A percentile compares a stretch with the other conserved stretches of the same genome.
These are phyloP conservation scores for Lumnitzera racemosa DNA, from an alignment of 345 rosid species.

Conservation along the genomic window DNA sequence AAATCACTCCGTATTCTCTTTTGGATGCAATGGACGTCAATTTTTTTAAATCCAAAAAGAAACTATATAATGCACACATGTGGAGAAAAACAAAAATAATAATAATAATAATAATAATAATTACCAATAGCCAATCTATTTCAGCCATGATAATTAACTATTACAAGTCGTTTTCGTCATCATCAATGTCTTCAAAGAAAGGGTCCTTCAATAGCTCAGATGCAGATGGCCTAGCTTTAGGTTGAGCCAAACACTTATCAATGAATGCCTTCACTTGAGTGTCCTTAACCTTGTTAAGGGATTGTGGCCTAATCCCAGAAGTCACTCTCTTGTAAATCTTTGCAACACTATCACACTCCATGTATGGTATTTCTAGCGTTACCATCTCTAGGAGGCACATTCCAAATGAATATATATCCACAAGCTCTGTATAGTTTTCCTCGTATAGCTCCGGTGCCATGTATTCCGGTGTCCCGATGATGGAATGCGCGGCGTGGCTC, in stretches of 20 bases:
- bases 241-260: constrained; percentile 13
- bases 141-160: not conserved
- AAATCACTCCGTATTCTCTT: too few species aligned
- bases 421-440: constrained; percentile 11
- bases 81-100: too few species aligned
- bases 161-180: constrained; percentile 33
- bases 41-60: too few species aligned
- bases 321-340: constrained; percentile 12
- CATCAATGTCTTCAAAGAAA: constrained; percentile 24
- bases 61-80: too few species aligned
- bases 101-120: not conserved
- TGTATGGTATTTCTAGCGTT: constrained; percentile 9
- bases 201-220: not conserved
- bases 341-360: constrained; percentile 9
- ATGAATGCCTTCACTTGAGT: constrained; percentile 6
- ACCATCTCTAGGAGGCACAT: constrained; percentile 19
- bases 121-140: not conserved
- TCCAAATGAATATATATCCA: constrained; percentile 16
- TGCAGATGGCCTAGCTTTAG: constrained; percentile 8
- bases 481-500: constrained; percentile 10
- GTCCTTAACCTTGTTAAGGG: constrained; percentile 9
- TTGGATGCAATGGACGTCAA: too few species aligned
- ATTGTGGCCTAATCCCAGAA: constrained; percentile 2
- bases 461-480: constrained; percentile 14
- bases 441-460: constrained; percentile 17